Evolutionary conservation across 768 basidiomycete species (phyloP).

Genomic region (Hygrocybe punicea): DNA sequence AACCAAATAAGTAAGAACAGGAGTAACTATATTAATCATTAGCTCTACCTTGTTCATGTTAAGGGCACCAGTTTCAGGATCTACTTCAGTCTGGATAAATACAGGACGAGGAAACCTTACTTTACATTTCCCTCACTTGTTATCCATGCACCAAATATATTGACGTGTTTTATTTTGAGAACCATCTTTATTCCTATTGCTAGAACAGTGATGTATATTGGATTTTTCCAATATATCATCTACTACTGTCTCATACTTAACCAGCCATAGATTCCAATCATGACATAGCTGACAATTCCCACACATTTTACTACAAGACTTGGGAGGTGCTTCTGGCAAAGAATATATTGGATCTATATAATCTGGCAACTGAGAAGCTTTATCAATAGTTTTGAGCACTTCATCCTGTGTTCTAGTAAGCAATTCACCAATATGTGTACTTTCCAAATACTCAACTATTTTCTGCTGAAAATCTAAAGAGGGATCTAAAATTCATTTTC

Average conservation of each 20-base stretch:
- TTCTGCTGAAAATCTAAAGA: conserved; percentile 22
- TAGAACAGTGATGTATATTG: conserved; percentile 19
- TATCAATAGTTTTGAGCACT: conserved; percentile 7
- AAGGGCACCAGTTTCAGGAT: conserved; percentile 24
- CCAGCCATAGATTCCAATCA: conserved; percentile 9
- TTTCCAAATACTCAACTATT: conserved; percentile 31
- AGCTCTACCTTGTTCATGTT: conserved; percentile 29
- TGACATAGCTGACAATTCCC: conserved; percentile 28
- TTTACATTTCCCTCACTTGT: conserved; percentile 28
- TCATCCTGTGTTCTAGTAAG: conserved; percentile 18
- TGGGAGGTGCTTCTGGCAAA: conserved; percentile 23
- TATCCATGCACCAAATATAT: conserved; percentile 23
- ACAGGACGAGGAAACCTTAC: conserved; percentile 31
- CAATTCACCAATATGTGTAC: conserved; percentile 31
- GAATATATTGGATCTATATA: conserved; percentile 24
- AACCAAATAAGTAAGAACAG: no score
- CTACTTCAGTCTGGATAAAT: conserved; percentile 20
- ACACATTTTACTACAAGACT: conserved; percentile 23
- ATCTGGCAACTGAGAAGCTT: neutral
- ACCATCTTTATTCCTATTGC: conserved; percentile 24
- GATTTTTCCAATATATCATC: conserved; percentile 16
- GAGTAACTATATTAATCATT: conserved; percentile 13
- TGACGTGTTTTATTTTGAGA: conserved; percentile 19
- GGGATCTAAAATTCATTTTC: conserved; percentile 20
- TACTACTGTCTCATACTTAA: conserved; percentile 10